phyloP scores from a whole-genome alignment of 1,284 basidiomycete species.

The Megacollybia platyphylla region DNA sequence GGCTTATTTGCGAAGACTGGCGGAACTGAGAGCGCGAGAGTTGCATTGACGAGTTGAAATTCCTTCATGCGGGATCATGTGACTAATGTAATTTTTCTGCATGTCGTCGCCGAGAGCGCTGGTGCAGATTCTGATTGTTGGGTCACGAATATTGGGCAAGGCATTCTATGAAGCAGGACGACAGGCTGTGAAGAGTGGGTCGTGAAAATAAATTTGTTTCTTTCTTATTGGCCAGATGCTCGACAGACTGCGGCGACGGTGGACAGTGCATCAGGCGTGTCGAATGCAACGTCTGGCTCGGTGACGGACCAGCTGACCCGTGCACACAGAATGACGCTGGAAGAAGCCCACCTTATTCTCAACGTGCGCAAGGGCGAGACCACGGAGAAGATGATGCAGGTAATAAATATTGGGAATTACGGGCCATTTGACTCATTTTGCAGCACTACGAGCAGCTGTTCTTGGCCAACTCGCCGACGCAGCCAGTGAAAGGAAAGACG shows the following conservation, averaged over 20 bases:
- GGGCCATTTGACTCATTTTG: slow-evolving; percentile 2
- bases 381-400: slow-evolving; percentile 64
- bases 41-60: slow-evolving; percentile 57
- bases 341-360: slow-evolving; percentile 91
- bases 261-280: slow-evolving; percentile 58
- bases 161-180: slow-evolving; percentile 84
- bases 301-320: slow-evolving; percentile 67
- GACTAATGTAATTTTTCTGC: background rate
- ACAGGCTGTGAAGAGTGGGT: slow-evolving; percentile 89
- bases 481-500: slow-evolving; percentile 22
- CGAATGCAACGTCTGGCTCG: slow-evolving; percentile 62
- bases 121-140: slow-evolving; percentile 74
- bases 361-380: slow-evolving; percentile 75
- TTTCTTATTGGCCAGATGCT: slow-evolving; percentile 65
- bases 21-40: slow-evolving; percentile 67
- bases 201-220: slow-evolving; percentile 1
- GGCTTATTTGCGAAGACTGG: slow-evolving; percentile 71
- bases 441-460: slow-evolving; percentile 93
- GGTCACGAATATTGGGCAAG: slow-evolving; percentile 80
- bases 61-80: slow-evolving; percentile 16
- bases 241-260: slow-evolving; percentile 47
- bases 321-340: slow-evolving; percentile 86
- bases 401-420: slow-evolving; percentile 19
- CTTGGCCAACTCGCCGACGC: slow-evolving; percentile 70
- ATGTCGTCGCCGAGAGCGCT: slow-evolving; percentile 64